Conservation (phyloP, 768 basidiomycete species). For the Lentinula sp. region DNA sequence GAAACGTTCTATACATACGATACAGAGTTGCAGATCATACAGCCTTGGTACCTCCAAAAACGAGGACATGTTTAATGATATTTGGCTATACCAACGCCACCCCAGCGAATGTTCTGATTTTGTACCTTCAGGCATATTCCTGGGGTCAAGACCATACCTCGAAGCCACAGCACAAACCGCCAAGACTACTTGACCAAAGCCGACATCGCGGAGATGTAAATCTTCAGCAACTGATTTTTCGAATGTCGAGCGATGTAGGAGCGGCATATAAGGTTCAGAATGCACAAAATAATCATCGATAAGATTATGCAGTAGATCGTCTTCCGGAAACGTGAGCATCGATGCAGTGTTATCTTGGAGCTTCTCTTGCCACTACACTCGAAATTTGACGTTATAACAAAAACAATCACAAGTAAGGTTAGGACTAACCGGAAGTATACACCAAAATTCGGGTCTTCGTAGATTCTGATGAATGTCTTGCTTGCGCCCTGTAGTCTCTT, state of each 20-base stretch:
- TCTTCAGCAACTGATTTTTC: constrained; percentile 21
- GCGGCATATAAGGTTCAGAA: constrained; percentile 31
- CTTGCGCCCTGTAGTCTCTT: constrained; percentile 23
- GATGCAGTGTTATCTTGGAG: neutral
- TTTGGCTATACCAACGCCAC: constrained; percentile 30
- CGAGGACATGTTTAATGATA: constrained; percentile 40
- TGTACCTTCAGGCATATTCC: constrained; percentile 21
- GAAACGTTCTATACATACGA: constrained; percentile 20
- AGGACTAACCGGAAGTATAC: constrained; percentile 17
- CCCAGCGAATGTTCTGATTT: constrained; percentile 7
- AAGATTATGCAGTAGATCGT: constrained; percentile 30
- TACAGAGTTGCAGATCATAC: constrained; percentile 49
- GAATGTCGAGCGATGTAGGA: constrained; percentile 50
- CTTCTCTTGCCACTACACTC: neutral
- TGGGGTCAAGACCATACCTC: constrained; percentile 33
- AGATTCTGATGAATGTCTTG: neutral
- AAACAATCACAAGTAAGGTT: constrained; percentile 7
- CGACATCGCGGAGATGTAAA: neutral
- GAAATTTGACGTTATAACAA: constrained; percentile 6
- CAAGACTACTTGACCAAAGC: constrained; percentile 38
- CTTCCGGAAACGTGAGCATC: constrained; percentile 20
- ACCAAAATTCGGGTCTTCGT: constrained; percentile 12
- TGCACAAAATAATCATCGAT: constrained; percentile 43
- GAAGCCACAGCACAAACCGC: constrained; percentile 46
- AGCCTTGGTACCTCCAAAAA: constrained; percentile 43